phyloP scores from a whole-genome alignment of 345 rosid genomes.

The Boechera retrofracta region DNA sequence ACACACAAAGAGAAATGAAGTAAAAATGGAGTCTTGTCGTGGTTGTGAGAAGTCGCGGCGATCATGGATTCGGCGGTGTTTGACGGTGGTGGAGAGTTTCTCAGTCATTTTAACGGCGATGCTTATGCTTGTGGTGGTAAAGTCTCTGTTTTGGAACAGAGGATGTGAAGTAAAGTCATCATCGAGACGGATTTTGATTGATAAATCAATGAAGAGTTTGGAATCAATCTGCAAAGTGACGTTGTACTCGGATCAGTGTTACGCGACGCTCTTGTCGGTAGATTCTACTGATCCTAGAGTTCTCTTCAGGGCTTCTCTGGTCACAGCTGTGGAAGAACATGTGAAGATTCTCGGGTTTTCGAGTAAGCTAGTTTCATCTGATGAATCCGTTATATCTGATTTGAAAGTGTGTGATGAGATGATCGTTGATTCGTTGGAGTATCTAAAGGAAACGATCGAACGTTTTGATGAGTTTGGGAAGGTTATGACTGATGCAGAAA shows the following conservation, averaged over 20 bases:
- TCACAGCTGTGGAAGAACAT: neutral
- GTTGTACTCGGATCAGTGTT: constrained; percentile 5
- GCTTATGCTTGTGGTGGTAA: neutral
- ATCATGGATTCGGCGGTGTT: neutral
- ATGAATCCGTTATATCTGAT: neutral
- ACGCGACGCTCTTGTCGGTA: neutral
- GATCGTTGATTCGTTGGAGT: constrained; percentile 7
- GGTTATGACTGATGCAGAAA: neutral
- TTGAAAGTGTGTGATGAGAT: constrained; percentile 5
- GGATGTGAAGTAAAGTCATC: neutral
- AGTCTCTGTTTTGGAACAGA: neutral
- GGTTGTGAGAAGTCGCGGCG: neutral
- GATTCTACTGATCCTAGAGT: neutral
- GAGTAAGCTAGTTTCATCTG: neutral
- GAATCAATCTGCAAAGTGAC: constrained; percentile 4
- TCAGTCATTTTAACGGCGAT: neutral
- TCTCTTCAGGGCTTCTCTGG: constrained; percentile 10
- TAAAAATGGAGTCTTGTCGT: constrained; percentile 1
- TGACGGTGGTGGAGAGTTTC: neutral
- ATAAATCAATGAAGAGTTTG: constrained; percentile 2
- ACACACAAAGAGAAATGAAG: neutral
- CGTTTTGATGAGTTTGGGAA: constrained; percentile 1
- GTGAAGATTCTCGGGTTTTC: neutral
- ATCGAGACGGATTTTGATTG: neutral
- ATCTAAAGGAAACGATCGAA: neutral